Evolutionary conservation across 495 filamentous ascomycete genomes (phyloP), one percentile per base, ranked within the genome.

Genomic region (Annulohypoxylon bovei): DNA sequence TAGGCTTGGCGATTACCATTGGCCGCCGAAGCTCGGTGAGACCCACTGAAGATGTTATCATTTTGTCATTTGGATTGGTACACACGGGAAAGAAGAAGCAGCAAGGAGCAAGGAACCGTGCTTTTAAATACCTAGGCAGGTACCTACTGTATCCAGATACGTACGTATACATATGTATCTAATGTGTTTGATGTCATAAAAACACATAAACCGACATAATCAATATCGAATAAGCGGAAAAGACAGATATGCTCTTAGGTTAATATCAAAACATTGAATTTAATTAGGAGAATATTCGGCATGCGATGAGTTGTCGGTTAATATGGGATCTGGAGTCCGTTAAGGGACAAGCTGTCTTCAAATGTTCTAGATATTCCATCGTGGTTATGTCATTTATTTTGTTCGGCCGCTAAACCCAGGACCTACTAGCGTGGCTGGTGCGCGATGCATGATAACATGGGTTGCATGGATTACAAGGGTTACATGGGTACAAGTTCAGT

Each of bases 331-430:
- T 46, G 44, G 20, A 47, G 4, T 2, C 56, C 16, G 1, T 18
- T 57, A 40, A 37, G 33, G 9, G 20, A n/a, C 11, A 3, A 23
- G 42, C 20, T 49, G 44, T 12, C 6, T 27, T 32, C 42, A 46
- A 25, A 16, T 50, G 46, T 54, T 47, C 23, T 39, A 49, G 39
- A n/a, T 33, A 39, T 42, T 53, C 37, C 47, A 20, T 60, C 44
- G 35, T 47, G 42, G 58, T 72, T 72, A 72, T 72, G 69, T 72
- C 63, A 72, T 72, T 67, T 71, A 66, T 54, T 59, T 35, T 62
- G 62, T 56, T 63, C 20, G 46, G 46, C 56, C 60, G 53, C 67
- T 70, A 70, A 62, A n/a, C 60, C n/a, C 47, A 23, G 56, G 40
- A 42, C 9, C 14, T 27, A 39, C 46, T 71, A 71, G 68, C 42